A percentile compares a stretch with the other conserved stretches of the same genome.
Evolutionary conservation across 352 stramenopile genomes (phyloP).

Genomic region (Pseudoperonospora humuli): DNA sequence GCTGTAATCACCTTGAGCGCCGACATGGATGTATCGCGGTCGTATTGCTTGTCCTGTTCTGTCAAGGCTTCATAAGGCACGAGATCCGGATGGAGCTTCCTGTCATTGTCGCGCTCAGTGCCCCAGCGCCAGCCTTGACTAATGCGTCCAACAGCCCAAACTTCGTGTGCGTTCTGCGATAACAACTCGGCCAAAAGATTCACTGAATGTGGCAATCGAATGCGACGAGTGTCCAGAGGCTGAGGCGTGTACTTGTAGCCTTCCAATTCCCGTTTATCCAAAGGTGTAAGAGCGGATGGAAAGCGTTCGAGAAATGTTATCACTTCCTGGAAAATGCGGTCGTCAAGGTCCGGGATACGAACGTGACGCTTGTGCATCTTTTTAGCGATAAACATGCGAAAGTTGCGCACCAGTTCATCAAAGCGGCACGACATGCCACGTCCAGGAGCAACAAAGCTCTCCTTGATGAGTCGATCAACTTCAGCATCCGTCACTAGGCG

Average conservation of each 20-base stretch:
- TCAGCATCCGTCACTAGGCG: slow-evolving; percentile 58
- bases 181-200: slow-evolving; percentile 56
- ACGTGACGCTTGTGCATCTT: slow-evolving; percentile 54
- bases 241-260: slow-evolving; percentile 74
- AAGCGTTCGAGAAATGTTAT: slow-evolving; percentile 76
- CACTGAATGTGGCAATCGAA: slow-evolving; percentile 56
- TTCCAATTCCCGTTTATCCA: slow-evolving; percentile 75
- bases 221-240: slow-evolving; percentile 49
- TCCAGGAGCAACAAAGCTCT: slow-evolving; percentile 48
- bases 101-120: slow-evolving; percentile 54
- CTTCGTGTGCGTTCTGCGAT: slow-evolving; percentile 71
- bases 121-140: slow-evolving; percentile 66
- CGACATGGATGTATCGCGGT: slow-evolving; percentile 70
- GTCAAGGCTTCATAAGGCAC: slow-evolving; percentile 66
- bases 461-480: slow-evolving; percentile 53
- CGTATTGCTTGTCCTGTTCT: slow-evolving; percentile 75
- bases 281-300: slow-evolving; percentile 46
- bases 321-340: slow-evolving; percentile 59
- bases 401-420: slow-evolving; percentile 73
- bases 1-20: slow-evolving; percentile 74
- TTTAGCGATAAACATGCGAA: slow-evolving; percentile 77
- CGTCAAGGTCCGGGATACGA: slow-evolving; percentile 52
- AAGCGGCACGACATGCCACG: slow-evolving; percentile 73
- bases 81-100: slow-evolving; percentile 56
- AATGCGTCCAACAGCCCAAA: slow-evolving; percentile 69